Evolutionary conservation across 768 basidiomycete species (phyloP), one percentile per base, ranked within the genome.

Genomic region (Macrocybe gigantea): DNA sequence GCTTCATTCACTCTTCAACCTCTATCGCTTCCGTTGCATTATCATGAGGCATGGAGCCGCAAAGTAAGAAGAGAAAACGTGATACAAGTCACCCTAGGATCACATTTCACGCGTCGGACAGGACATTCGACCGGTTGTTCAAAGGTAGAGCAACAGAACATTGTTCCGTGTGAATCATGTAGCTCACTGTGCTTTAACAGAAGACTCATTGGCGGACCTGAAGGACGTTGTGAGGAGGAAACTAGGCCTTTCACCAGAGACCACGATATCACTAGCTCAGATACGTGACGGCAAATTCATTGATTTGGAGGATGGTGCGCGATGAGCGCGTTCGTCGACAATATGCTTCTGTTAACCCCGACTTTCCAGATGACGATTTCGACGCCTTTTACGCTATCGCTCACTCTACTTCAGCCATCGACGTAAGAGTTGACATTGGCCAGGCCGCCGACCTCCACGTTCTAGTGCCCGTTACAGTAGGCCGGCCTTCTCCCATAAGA

Each of bases 231-330:
- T 86, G 29, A 71, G 79, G 39, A 74, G 65, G 51, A 91, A 89
- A 63, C 70, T 91, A 13, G 69, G 70, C 2, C 66, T 90, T 1
- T 51, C 66, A 13, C 48, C 60, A 0, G 64, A 69, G 39, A 56
- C 67, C 5, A 49, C 57, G 6, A 55, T 78, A 15, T 54, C 60
- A 6, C 64, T 80, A 22, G 56, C 67, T 14, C 87, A 87, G 53
- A 56, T 86, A 41, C 75, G 83, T 33, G 71, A 71, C 14, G 76
- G 69, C 6, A 66, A 66, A 49, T 58, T 61, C 10, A 73, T 89
- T 15, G 85, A 85, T 59, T 70, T 92, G n/a, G 87, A 87, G 33
- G 88, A 91, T 59, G 85, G 89, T 88, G 55, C 51, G 72, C 61
- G 11, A 34, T 7, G 36, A 44, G 12, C 32, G 45, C 15, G 45